A percentile compares a stretch with the other conserved stretches of the same genome.
phyloP scores from a whole-genome alignment of 2,329 filamentous ascomycete species.

The Aureobasidium sp. region DNA sequence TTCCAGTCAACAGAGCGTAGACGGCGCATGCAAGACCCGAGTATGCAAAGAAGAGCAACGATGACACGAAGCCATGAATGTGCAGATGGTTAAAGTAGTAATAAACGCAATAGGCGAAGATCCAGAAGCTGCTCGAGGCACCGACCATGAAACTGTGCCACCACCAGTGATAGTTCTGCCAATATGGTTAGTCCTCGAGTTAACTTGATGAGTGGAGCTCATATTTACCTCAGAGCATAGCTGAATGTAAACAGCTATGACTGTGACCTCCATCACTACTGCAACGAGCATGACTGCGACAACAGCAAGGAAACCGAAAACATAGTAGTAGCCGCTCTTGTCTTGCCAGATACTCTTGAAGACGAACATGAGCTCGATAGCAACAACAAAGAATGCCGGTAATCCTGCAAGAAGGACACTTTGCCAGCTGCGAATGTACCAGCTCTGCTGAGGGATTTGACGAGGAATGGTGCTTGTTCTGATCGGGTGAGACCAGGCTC shows the following conservation, averaged over 20 bases:
- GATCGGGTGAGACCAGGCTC: conserved; percentile 72
- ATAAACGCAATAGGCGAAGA: conserved; percentile 75
- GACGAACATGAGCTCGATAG: conserved; percentile 78
- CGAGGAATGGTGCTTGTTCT: conserved; percentile 64
- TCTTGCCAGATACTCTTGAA: conserved; percentile 86
- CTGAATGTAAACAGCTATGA: conserved; percentile 75
- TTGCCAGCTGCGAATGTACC: conserved; percentile 60
- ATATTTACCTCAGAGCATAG: conserved; percentile 61
- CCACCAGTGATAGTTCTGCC: conserved; percentile 78
- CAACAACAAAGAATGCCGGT: conserved; percentile 78
- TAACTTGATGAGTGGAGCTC: neutral
- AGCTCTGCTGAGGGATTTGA: conserved; percentile 64
- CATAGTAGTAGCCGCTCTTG: conserved; percentile 86
- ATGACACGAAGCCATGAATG: conserved; percentile 70
- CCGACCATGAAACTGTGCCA: conserved; percentile 81
- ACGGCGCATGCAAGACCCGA: conserved; percentile 72
- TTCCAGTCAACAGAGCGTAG: conserved; percentile 73
- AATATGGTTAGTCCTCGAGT: conserved; percentile 12
- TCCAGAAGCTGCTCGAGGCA: conserved; percentile 67
- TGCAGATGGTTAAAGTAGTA: conserved; percentile 76
- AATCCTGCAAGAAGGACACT: conserved; percentile 64
- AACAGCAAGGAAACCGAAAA: conserved; percentile 76
- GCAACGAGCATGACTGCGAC: conserved; percentile 64
- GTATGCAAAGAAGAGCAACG: conserved; percentile 77
- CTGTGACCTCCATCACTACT: conserved; percentile 72